Base-by-base conservation (phyloP, 768 basidiomycete genomes). In the Tricholoma sp. region DNA sequence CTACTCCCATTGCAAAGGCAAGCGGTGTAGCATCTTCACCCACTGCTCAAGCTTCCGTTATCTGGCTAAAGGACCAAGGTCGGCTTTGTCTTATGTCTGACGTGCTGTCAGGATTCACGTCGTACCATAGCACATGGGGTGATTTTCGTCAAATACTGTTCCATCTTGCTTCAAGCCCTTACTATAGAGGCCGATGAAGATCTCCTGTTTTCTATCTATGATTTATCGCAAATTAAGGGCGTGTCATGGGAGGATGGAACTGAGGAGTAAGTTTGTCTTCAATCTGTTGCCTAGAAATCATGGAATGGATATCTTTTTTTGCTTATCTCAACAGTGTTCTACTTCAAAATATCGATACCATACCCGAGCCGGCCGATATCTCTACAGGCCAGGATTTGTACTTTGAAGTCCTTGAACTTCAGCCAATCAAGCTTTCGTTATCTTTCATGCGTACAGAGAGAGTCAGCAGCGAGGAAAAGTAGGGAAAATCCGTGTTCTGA, bases 161-260 rank as follows among this genome's bases (percentile, higher is more conserved):
- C 95, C 1, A 82, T 98, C 52, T 74, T 99, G 12, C 75, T 99
- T 13, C 97, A 99, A 67, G 91, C 95, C 2, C 76, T 98, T 70
- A 97, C 94, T 0, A 85, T 99, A 13, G 94, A 98, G 66, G 82
- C 91, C n/a, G 97, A 99, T 66, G 97, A 99, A 72, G 97, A 98
- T 71, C 85, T 99, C 59, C 70, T 98, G 37, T 98, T 94, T 64
- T 85, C 95, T 0, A 70, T 98, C 9, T 88, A 94, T 64, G 96
- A 99, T 63, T 83, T 99, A 57, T 85, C 88, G 1, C 91, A 96
- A 65, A 86, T 98, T 66, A 85, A 89, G 62, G 94, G 91, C n/a
- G 82, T 85, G 6, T 88, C 91, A 0, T 98, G 96, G 91, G 89
- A 93, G 65, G 82, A 85, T 45, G 83, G 80, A 8, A 66, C 81